A percentile compares a stretch with the other conserved stretches of the same genome.
These are phyloP conservation scores for Striga hermonthica DNA, from an alignment of 305 asterid species.

Conservation along the genomic window DNA sequence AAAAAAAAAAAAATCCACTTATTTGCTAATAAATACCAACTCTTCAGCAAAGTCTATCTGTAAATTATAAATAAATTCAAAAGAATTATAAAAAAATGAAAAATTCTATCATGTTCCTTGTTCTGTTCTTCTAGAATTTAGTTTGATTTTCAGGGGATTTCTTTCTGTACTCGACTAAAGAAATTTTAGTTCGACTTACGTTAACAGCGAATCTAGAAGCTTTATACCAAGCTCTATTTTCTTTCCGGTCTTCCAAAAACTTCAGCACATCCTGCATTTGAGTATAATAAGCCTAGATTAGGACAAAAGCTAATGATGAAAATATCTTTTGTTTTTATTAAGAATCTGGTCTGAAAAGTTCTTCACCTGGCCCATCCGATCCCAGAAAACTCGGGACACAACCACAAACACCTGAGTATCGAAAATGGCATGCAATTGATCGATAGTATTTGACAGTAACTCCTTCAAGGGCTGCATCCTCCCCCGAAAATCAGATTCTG, in stretches of 20 bases:
- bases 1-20: too few species aligned
- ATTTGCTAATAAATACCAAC: not conserved
- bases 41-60: not conserved
- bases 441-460: slow-evolving; percentile 51
- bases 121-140: too few species aligned
- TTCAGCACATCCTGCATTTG: slow-evolving; percentile 66
- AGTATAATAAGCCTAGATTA: not conserved
- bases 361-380: slow-evolving; percentile 92
- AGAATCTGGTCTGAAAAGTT: not conserved
- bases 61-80: not conserved
- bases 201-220: slow-evolving; percentile 75
- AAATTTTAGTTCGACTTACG: slow-evolving; percentile 42
- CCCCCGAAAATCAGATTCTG: slow-evolving; percentile 62
- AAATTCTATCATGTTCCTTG: too few species aligned
- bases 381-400: slow-evolving; percentile 85
- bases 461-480: slow-evolving; percentile 83
- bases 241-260: slow-evolving; percentile 71
- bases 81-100: not conserved
- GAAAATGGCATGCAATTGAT: slow-evolving; percentile 59
- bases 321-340: not conserved
- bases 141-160: too few species aligned
- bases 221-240: slow-evolving; percentile 72
- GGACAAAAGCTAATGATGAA: not conserved
- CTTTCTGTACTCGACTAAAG: not conserved
- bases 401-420: slow-evolving; percentile 75